phyloP scores from a whole-genome alignment of 495 filamentous ascomycete species.

The Neurospora pannonica region DNA sequence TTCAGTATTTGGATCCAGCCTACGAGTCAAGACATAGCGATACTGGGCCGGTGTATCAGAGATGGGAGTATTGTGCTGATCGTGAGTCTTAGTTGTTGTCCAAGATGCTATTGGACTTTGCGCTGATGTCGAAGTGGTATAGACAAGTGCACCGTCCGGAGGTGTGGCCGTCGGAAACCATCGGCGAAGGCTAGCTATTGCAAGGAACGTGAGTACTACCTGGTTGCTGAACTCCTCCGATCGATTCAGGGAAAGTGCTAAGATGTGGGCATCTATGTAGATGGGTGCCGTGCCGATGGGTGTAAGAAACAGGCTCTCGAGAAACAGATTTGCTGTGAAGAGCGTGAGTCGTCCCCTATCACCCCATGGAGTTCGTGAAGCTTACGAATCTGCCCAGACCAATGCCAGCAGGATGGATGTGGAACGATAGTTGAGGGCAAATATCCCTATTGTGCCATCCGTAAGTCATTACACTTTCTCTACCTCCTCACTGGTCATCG shows the following conservation, averaged over 20 bases:
- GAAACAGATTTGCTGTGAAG: slow-evolving; percentile 12
- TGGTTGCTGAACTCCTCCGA: background rate
- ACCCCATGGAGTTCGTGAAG: too few relatives aligned
- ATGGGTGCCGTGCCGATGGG: slow-evolving; percentile 16
- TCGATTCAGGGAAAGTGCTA: background rate
- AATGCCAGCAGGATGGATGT: slow-evolving; percentile 14
- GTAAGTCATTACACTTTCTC: background rate
- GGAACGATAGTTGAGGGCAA: slow-evolving; percentile 10
- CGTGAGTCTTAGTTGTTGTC: slow-evolving; percentile 8
- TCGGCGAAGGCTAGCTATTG: slow-evolving; percentile 6
- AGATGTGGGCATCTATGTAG: background rate
- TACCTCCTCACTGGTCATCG: too few relatives aligned
- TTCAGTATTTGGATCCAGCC: slow-evolving; percentile 16
- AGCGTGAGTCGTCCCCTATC: slow-evolving; percentile 5
- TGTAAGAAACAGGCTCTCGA: slow-evolving; percentile 13
- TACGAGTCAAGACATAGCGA: slow-evolving; percentile 6
- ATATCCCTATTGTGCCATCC: slow-evolving; percentile 17
- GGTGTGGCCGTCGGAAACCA: slow-evolving; percentile 7
- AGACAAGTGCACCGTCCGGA: slow-evolving; percentile 17
- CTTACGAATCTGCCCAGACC: background rate
- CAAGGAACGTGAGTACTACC: slow-evolving; percentile 10
- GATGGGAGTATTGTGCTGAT: slow-evolving; percentile 18
- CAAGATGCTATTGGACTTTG: background rate
- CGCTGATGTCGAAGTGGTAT: background rate
- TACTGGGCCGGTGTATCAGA: slow-evolving; percentile 9